These are phyloP conservation scores for Amorphotheca resinae DNA, from an alignment of 495 filamentous ascomycete species.

Conservation along the genomic window DNA sequence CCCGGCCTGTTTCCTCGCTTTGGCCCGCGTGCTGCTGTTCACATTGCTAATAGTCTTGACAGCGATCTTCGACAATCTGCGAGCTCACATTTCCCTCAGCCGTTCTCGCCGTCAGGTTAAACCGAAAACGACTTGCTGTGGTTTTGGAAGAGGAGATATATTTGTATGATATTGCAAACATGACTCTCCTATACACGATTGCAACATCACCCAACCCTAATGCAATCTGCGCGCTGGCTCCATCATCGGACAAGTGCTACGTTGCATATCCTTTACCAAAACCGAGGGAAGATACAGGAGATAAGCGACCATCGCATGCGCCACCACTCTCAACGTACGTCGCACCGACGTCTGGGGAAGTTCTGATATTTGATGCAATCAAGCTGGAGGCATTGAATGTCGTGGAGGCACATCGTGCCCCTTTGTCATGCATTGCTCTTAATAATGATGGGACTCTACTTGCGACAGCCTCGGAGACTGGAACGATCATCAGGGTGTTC, in stretches of 20 bases:
- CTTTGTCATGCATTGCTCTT: conserved; percentile 74
- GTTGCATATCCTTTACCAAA: conserved; percentile 92
- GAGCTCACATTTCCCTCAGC: conserved; percentile 95
- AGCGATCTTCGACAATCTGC: conserved; percentile 94
- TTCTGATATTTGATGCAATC: conserved; percentile 78
- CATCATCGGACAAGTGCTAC: conserved; percentile 90
- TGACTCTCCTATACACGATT: conserved; percentile 83
- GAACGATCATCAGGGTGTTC: conserved; percentile 93
- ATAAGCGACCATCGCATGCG: conserved; percentile 66
- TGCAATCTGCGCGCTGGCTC: conserved; percentile 83
- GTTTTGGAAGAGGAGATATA: conserved; percentile 93
- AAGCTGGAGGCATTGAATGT: conserved; percentile 87
- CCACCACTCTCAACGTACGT: conserved; percentile 65
- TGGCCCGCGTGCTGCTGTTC: too few relatives aligned
- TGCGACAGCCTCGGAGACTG: conserved; percentile 92
- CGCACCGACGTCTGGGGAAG: conserved; percentile 78
- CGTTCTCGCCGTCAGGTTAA: conserved; percentile 82
- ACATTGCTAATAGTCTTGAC: conserved; percentile 10
- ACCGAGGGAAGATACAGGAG: conserved; percentile 39
- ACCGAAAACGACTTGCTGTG: conserved; percentile 85
- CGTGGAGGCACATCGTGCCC: conserved; percentile 87
- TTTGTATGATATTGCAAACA: conserved; percentile 95
- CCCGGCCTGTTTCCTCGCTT: background rate
- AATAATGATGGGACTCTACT: conserved; percentile 89
- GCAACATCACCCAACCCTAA: conserved; percentile 86